Base-by-base conservation (phyloP, 352 stramenopile species). In the Thalassiosira livingstoniorum region DNA sequence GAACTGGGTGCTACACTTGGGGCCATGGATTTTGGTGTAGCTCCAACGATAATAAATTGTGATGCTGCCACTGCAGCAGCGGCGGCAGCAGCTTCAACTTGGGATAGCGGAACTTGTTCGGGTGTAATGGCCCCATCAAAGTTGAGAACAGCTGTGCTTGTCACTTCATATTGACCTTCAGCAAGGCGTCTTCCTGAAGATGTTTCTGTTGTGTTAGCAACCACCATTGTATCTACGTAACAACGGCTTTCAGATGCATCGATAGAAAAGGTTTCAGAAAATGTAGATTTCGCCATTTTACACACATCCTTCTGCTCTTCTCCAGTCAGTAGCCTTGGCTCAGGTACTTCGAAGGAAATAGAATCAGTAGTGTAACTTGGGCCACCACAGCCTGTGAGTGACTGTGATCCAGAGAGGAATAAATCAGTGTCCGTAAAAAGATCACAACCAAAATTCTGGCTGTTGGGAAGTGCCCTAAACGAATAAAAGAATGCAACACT, bases 231-330 rank as follows among this genome's bases (percentile, higher is more conserved):
- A 4, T 13, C 39, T 60, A 87, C 57, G 39, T 78, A 87, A 34
- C 80, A 87, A 42, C 80, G 62, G 55, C 74, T 35, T 37, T 83
- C 45, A 32, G 11, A 27, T 11, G 23, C 25, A 21, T 77, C 65
- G 51, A 87, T 64, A 25, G 39, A 32, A 18, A 87, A 75, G 21
- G 63, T 27, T 13, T n/a, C 77, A 7, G 54, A 53, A 32, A 67
- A 29, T 21, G 80, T 29, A 13, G 43, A 29, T 18, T 60, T 67
- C 2, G 82, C 72, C 45, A 85, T 25, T 65, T 63, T 75, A 63
- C 82, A 88, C 23, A 86, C 34, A 21, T 39, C 42, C 43, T 88
- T 85, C 34, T 88, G 77, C 25, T 85, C 77, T 67, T 83, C 77
- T 29, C 77, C 78, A 10, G 82, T 85, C 29, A 86, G 61, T 4